Evolutionary conservation across 2,329 filamentous ascomycete species (phyloP).

Genomic region (Pseudogymnoascus sp.): DNA sequence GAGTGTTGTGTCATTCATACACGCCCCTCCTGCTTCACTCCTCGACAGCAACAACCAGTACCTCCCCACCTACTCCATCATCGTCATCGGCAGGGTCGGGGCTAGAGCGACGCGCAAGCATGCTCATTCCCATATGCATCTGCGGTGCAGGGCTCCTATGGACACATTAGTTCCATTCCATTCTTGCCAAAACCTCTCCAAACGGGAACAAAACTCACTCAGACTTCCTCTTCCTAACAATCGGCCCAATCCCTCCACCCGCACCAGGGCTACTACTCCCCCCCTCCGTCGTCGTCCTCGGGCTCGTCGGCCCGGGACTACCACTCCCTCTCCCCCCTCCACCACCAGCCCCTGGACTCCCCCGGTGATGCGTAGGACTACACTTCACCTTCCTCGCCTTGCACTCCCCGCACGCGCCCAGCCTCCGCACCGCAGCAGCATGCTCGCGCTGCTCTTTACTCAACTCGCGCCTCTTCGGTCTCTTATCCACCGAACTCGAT

Average conservation of each 20-base stretch:
- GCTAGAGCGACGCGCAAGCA: background rate
- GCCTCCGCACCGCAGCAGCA: background rate
- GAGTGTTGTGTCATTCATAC: background rate
- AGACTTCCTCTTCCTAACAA: background rate
- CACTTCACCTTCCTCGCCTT: constrained; percentile 4
- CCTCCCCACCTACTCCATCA: background rate
- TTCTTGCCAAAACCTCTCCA: background rate
- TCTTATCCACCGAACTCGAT: background rate
- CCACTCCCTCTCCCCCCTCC: background rate
- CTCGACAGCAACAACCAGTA: background rate
- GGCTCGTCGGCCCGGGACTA: background rate
- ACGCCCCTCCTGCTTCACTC: background rate
- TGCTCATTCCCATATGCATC: background rate
- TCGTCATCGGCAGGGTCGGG: background rate
- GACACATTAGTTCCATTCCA: background rate
- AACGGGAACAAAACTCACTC: background rate
- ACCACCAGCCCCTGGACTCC: background rate
- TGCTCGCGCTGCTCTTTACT: background rate
- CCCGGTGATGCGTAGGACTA: background rate
- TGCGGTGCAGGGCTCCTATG: background rate
- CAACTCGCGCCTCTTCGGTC: background rate
- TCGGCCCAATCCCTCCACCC: background rate
- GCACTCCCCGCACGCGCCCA: background rate
- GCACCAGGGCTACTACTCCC: background rate
- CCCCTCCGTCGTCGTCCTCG: background rate